These are phyloP conservation scores for Magnusiomyces suaveolens DNA, from an alignment of 1,139 yeast species.

Conservation along the genomic window DNA sequence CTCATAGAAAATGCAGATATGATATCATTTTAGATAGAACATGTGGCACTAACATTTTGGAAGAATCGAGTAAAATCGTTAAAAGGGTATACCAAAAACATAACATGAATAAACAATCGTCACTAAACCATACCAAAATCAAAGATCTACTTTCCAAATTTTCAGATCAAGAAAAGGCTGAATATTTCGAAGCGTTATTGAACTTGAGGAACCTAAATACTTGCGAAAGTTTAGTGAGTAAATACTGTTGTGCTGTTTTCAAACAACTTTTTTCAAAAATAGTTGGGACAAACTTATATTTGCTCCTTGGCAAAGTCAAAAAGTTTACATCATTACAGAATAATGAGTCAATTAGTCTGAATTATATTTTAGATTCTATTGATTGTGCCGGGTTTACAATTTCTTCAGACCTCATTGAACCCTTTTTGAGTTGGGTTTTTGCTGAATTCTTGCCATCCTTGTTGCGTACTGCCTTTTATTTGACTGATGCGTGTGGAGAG, in stretches of 20 bases:
- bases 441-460: conserved; percentile 40
- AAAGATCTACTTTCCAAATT: not conserved
- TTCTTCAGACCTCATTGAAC: not conserved
- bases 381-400: not conserved
- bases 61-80: not conserved
- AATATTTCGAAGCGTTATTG: not conserved
- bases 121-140: not conserved
- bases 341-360: not conserved
- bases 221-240: not conserved
- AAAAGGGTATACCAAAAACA: not conserved
- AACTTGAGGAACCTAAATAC: not conserved
- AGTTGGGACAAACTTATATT: not conserved
- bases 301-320: not conserved
- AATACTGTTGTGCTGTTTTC: not conserved
- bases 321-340: not conserved
- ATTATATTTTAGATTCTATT: no score
- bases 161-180: not conserved
- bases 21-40: not conserved
- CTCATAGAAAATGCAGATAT: not conserved
- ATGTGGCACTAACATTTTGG: not conserved
- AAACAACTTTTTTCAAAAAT: not conserved
- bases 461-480: conserved; percentile 52
- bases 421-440: conserved; percentile 45
- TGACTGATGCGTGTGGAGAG: conserved; percentile 43
- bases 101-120: not conserved